These are phyloP conservation scores for Diversispora eburnea DNA, from an alignment of 192 early-diverging fungal genomes.

Conservation along the genomic window DNA sequence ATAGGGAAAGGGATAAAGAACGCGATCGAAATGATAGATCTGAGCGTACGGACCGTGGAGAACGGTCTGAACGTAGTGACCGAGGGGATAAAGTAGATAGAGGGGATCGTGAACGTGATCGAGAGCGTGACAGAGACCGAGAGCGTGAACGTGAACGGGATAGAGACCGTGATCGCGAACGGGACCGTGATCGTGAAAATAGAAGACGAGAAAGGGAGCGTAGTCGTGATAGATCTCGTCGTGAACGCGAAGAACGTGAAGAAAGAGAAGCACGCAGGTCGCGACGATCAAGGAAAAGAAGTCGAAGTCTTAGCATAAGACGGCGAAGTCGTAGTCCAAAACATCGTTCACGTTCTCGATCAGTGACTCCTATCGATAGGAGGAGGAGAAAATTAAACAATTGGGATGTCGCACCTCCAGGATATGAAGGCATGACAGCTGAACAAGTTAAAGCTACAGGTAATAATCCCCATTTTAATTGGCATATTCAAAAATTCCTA, in stretches of 20 bases:
- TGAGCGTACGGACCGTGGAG: slow-evolving; percentile 26
- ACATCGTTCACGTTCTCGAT: slow-evolving; percentile 35
- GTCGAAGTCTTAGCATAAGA: slow-evolving; percentile 33
- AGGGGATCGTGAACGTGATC: slow-evolving; percentile 39
- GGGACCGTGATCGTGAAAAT: slow-evolving; percentile 31
- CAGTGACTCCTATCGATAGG: slow-evolving; percentile 66
- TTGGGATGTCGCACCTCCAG: slow-evolving; percentile 91
- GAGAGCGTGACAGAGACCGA: slow-evolving; percentile 36
- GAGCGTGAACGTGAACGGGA: slow-evolving; percentile 41
- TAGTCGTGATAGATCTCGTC: slow-evolving; percentile 25
- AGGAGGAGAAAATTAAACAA: slow-evolving; percentile 74
- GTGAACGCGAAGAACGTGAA: slow-evolving; percentile 40
- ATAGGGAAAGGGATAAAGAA: slow-evolving; percentile 39
- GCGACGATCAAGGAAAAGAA: slow-evolving; percentile 46
- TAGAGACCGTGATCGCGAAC: slow-evolving; percentile 31
- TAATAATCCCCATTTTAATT: slow-evolving; percentile 28
- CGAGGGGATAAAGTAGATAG: slow-evolving; percentile 3
- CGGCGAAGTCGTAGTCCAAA: slow-evolving; percentile 29
- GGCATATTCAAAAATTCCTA: not conserved
- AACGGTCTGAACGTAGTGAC: slow-evolving; percentile 30
- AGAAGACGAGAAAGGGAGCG: slow-evolving; percentile 33
- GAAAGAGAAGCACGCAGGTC: slow-evolving; percentile 47
- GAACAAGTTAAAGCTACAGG: slow-evolving; percentile 87
- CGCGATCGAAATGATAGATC: slow-evolving; percentile 35
- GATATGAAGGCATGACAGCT: slow-evolving; percentile 82